These are phyloP conservation scores for Pyrenophora graminea DNA, from an alignment of 2,329 filamentous ascomycete genomes.

Conservation along the genomic window DNA sequence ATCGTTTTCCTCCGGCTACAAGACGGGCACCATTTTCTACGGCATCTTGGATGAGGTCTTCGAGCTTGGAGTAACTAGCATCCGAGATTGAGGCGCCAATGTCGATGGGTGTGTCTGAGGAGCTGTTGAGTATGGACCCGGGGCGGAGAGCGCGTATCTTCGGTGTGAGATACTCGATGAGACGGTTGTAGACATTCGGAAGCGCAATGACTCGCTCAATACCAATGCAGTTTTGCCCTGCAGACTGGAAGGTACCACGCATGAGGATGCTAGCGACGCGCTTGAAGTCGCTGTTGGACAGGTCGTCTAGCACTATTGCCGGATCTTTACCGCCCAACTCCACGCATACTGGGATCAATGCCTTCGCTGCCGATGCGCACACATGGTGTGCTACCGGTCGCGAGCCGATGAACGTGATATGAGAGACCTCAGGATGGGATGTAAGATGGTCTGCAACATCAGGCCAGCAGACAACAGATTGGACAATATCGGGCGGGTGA, in stretches of 20 bases:
- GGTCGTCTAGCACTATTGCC: conserved; percentile 83
- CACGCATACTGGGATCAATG: conserved; percentile 83
- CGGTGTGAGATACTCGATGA: conserved; percentile 72
- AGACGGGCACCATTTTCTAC: conserved; percentile 78
- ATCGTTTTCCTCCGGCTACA: conserved; percentile 75
- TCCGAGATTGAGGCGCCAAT: conserved; percentile 89
- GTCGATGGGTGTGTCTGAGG: conserved; percentile 61
- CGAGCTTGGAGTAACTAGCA: conserved; percentile 73
- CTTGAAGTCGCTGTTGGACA: conserved; percentile 64
- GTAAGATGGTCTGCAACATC: conserved; percentile 79
- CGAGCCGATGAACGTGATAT: conserved; percentile 96
- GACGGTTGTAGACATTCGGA: conserved; percentile 72
- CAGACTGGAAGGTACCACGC: conserved; percentile 90
- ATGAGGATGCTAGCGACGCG: conserved; percentile 82
- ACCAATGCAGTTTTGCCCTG: conserved; percentile 96
- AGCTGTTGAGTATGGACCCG: conserved; percentile 66
- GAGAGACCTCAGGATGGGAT: conserved; percentile 79
- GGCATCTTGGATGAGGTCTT: conserved; percentile 76
- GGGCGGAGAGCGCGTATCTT: conserved; percentile 75
- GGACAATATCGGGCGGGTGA: conserved; percentile 78
- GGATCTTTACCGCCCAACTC: conserved; percentile 97
- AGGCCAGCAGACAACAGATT: conserved; percentile 87
- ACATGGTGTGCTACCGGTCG: conserved; percentile 85
- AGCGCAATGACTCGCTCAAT: conserved; percentile 90
- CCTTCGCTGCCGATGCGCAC: conserved; percentile 80